These are phyloP conservation scores for Globisporangium canariense DNA, from an alignment of 352 stramenopile genomes.

Conservation along the genomic window DNA sequence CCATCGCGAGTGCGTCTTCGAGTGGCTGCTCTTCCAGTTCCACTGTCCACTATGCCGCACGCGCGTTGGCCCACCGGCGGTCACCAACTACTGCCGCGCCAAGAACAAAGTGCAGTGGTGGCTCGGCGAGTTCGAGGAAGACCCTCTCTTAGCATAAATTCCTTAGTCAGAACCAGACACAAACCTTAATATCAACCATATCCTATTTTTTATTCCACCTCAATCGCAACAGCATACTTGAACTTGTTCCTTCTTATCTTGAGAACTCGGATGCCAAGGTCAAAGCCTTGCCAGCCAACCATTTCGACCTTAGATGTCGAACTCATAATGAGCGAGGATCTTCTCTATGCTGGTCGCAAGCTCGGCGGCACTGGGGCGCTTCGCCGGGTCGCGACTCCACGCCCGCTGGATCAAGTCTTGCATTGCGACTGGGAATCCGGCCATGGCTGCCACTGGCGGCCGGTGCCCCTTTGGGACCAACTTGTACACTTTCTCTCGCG, in stretches of 20 bases:
- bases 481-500: constrained; percentile 52
- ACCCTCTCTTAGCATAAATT: constrained; percentile 26
- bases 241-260: neutral
- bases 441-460: constrained; percentile 44
- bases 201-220: constrained; percentile 1
- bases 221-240: neutral
- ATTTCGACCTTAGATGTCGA: neutral
- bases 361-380: constrained; percentile 46
- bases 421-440: constrained; percentile 59
- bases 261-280: neutral
- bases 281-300: no score
- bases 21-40: constrained; percentile 73
- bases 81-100: constrained; percentile 58
- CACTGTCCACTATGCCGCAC: constrained; percentile 66
- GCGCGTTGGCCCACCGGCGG: constrained; percentile 42
- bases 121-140: constrained; percentile 61
- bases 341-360: constrained; percentile 47
- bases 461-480: constrained; percentile 44
- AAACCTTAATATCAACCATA: constrained; percentile 54
- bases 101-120: constrained; percentile 67
- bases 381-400: constrained; percentile 47
- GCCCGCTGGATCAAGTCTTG: constrained; percentile 53
- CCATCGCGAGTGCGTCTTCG: constrained; percentile 69
- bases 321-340: constrained; percentile 39
- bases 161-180: constrained; percentile 36